Percentiles rank a stretch among this genome's conserved stretches.
Conservation (phyloP, 768 basidiomycete species). For the Termitomyces sp. region DNA sequence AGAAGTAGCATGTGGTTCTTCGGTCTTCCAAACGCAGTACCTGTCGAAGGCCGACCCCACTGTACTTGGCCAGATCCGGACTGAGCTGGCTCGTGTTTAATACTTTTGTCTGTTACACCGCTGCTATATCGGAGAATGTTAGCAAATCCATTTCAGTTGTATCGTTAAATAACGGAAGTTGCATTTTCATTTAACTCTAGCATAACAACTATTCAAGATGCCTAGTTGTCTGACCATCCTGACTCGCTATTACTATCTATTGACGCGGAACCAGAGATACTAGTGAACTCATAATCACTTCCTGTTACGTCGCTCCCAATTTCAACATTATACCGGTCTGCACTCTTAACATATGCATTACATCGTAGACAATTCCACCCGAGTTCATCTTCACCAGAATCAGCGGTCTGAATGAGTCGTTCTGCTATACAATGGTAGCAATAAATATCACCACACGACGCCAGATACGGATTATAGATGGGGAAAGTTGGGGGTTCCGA, state of each 20-base stretch:
- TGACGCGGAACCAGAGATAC: slow-evolving; percentile 53
- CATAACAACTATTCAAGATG: background rate
- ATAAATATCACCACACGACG: slow-evolving; percentile 81
- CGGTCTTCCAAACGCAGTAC: slow-evolving; percentile 53
- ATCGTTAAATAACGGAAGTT: background rate
- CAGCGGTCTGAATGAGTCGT: slow-evolving; percentile 66
- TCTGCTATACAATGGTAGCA: slow-evolving; percentile 93
- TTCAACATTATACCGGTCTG: slow-evolving; percentile 50
- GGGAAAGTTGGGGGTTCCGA: slow-evolving; percentile 52
- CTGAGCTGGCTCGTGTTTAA: slow-evolving; percentile 32
- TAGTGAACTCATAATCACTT: slow-evolving; percentile 60
- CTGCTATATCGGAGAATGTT: background rate
- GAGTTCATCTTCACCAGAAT: slow-evolving; percentile 50
- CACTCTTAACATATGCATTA: slow-evolving; percentile 53
- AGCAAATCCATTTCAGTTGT: background rate
- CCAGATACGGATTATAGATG: slow-evolving; percentile 76
- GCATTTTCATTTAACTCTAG: background rate
- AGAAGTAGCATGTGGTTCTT: slow-evolving; percentile 50
- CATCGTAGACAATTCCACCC: slow-evolving; percentile 88
- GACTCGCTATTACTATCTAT: slow-evolving; percentile 47
- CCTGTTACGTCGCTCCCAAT: slow-evolving; percentile 31
- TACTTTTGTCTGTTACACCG: background rate
- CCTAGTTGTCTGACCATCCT: slow-evolving; percentile 28
- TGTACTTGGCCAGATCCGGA: slow-evolving; percentile 67
- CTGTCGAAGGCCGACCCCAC: slow-evolving; percentile 64